Evolutionary conservation across 352 stramenopile species (phyloP).

Genomic region (Pythium folliculosum): DNA sequence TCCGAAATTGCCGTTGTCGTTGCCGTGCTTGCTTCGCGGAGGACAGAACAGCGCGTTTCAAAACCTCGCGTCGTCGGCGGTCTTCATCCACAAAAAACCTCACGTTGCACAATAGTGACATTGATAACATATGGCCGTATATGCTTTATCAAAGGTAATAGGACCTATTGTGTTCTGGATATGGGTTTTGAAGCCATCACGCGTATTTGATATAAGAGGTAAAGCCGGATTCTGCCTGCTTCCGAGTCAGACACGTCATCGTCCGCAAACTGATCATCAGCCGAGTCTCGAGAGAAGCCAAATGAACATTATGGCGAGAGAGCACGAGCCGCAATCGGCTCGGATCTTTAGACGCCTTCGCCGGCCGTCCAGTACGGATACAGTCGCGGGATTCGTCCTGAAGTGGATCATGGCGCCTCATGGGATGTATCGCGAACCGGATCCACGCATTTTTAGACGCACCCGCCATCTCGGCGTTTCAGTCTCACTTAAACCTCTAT

Average conservation of each 20-base stretch:
- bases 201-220: constrained; percentile 3
- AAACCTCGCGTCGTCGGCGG: constrained; percentile 7
- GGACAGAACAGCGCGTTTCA: constrained; percentile 6
- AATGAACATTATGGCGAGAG: background rate
- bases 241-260: constrained; percentile 23
- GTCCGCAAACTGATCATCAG: background rate
- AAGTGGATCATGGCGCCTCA: too few relatives aligned
- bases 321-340: too few relatives aligned
- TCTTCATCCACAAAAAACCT: background rate
- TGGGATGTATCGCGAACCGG: too few relatives aligned
- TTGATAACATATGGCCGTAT: background rate
- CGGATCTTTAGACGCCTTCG: too few relatives aligned
- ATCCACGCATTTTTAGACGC: background rate
- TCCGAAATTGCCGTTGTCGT: background rate
- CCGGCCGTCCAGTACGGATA: too few relatives aligned
- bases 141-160: constrained; percentile 2
- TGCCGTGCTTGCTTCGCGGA: background rate
- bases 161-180: too few relatives aligned
- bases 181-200: background rate
- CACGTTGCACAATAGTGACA: constrained; percentile 24
- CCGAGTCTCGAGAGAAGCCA: background rate
- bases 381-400: too few relatives aligned
- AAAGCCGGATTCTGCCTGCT: background rate
- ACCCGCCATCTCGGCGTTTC: too few relatives aligned
- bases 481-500: background rate